These are phyloP conservation scores for Lichina pygmaea DNA, from an alignment of 495 filamentous ascomycete species.

Conservation along the genomic window DNA sequence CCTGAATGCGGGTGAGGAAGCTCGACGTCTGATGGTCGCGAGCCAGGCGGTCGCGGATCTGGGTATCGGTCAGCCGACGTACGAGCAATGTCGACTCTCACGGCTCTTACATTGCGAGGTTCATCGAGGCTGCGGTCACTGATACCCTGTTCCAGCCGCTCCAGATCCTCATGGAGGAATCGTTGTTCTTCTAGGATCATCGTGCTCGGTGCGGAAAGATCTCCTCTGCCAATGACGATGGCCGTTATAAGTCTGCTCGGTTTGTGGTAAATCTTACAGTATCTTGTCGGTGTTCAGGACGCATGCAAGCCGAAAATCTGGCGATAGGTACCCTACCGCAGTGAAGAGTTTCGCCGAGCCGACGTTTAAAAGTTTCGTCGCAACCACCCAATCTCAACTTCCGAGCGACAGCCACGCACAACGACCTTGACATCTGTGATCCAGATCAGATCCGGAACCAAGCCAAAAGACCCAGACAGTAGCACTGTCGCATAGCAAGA, in stretches of 20 bases:
- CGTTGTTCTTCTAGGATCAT: slow-evolving; percentile 86
- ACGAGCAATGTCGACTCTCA: neutral
- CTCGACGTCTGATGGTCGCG: slow-evolving; percentile 80
- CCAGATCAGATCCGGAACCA: neutral
- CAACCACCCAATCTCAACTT: neutral
- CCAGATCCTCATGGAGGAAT: slow-evolving; percentile 81
- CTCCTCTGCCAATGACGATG: neutral
- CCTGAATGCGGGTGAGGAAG: slow-evolving; percentile 62
- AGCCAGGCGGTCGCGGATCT: slow-evolving; percentile 65
- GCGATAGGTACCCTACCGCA: too few species aligned
- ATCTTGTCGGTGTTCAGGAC: too few species aligned
- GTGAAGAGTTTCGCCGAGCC: too few species aligned
- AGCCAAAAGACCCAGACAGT: too few species aligned
- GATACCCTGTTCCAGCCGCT: slow-evolving; percentile 80
- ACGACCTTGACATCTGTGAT: neutral
- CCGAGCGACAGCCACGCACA: neutral
- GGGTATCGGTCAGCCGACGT: slow-evolving; percentile 9
- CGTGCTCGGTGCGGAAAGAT: slow-evolving; percentile 3
- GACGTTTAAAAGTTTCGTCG: too few species aligned
- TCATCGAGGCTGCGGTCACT: slow-evolving; percentile 71
- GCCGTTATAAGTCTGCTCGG: neutral
- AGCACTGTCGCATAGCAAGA: neutral
- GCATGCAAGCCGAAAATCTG: too few species aligned
- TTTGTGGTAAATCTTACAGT: too few species aligned
- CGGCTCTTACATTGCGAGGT: slow-evolving; percentile 50